Percentiles rank a stretch among this genome's conserved stretches.
These are phyloP conservation scores for Ascochyta koolunga DNA, from an alignment of 2,329 filamentous ascomycete species.

Conservation along the genomic window DNA sequence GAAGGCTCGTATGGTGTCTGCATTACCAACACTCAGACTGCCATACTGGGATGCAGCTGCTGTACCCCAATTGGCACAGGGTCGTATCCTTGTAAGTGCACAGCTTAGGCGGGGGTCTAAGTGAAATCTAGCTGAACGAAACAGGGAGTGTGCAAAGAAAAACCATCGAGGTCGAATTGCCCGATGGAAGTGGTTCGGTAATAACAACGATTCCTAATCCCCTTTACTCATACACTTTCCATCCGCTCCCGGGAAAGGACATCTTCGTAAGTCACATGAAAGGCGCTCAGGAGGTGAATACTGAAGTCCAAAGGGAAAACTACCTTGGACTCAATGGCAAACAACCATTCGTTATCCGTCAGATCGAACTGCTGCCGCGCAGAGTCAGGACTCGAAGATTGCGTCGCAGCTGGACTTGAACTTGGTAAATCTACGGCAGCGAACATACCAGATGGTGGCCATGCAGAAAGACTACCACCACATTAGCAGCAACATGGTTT, in stretches of 20 bases:
- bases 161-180: constrained; percentile 32
- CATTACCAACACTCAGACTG: constrained; percentile 47
- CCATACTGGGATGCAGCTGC: constrained; percentile 57
- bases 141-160: constrained; percentile 42
- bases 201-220: constrained; percentile 48
- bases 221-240: constrained; percentile 51
- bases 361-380: constrained; percentile 19
- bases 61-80: constrained; percentile 41
- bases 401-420: constrained; percentile 63
- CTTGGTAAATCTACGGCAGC: constrained; percentile 59
- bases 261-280: constrained; percentile 9
- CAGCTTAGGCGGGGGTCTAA: background rate
- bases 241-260: constrained; percentile 52
- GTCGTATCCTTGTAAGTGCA: constrained; percentile 37
- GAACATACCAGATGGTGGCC: constrained; percentile 69
- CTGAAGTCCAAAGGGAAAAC: constrained; percentile 11
- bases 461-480: constrained; percentile 42
- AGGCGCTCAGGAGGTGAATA: background rate
- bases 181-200: constrained; percentile 37
- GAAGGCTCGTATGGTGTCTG: constrained; percentile 45
- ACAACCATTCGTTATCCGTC: constrained; percentile 52
- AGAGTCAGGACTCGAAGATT: constrained; percentile 31
- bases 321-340: constrained; percentile 25
- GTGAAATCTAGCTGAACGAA: background rate
- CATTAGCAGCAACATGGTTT: constrained; percentile 69